phyloP scores from a whole-genome alignment of 1,284 basidiomycete genomes.

The Cerrena zonata region DNA sequence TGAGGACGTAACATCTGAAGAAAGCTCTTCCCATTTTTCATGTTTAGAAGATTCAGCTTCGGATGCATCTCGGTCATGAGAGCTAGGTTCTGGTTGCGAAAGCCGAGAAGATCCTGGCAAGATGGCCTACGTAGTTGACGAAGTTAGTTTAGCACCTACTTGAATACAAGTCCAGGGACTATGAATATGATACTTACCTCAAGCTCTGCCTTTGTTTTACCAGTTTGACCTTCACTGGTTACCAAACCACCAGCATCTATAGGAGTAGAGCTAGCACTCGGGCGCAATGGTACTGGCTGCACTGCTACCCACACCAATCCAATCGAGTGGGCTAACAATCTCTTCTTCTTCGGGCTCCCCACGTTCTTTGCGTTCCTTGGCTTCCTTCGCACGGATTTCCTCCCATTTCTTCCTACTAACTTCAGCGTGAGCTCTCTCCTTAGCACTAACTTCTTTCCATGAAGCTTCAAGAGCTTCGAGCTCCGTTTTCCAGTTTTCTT shows the following conservation, averaged over 20 bases:
- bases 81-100: constrained; percentile 12
- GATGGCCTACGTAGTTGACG: constrained; percentile 10
- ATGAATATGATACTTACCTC: constrained; percentile 19
- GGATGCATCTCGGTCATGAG: constrained; percentile 19
- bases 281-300: constrained; percentile 11
- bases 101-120: constrained; percentile 16
- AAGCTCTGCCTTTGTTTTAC: constrained; percentile 17
- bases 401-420: constrained; percentile 71
- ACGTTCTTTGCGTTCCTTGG: constrained; percentile 24
- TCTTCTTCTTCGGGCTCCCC: constrained; percentile 45
- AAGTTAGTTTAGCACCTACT: not conserved
- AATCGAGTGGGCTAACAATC: constrained; percentile 25
- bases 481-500: constrained; percentile 50
- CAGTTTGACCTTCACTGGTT: constrained; percentile 37
- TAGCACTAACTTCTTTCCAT: constrained; percentile 73
- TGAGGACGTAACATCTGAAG: constrained; percentile 60
- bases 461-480: constrained; percentile 64
- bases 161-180: not conserved
- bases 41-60: constrained; percentile 38
- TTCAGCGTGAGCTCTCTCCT: constrained; percentile 71
- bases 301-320: constrained; percentile 12
- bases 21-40: constrained; percentile 62
- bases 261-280: constrained; percentile 24
- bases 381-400: constrained; percentile 40
- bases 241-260: constrained; percentile 44